Evolutionary conservation across 2,329 filamentous ascomycete species (phyloP), one percentile per base, ranked within the genome.

Genomic region (Colletotrichum aenigma): DNA sequence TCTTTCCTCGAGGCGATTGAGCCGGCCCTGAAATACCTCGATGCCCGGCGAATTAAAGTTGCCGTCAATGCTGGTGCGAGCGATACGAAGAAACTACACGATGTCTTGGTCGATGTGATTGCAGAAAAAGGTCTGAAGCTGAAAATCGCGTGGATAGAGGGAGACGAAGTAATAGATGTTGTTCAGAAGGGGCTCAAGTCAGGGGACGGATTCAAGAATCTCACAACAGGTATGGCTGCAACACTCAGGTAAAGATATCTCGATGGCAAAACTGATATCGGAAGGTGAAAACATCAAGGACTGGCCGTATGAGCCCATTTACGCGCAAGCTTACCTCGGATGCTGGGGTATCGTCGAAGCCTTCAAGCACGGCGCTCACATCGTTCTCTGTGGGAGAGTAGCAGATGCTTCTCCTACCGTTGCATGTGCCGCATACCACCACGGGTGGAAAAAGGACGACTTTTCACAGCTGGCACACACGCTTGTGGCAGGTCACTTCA

Each of bases 401-500:
- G 85, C 86, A 0, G 87, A 88, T 77, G 87, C 87, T 0, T 85
- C 83, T 9, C 87, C 87, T 0, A 88, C 90, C 1, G 89, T 90
- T 30, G 89, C 86, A 0, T 87, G 87, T 1, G 88, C 89, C 0
- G 88, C 87, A 82, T 90, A 84, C 78, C 90, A 89, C 87, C 84
- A 89, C 74, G 81, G 82, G 0, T 91, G 89, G 89, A 73, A 74
- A 0, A 84, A 85, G 21, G 83, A 80, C 0, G 83, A 87, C 58
- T 89, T 86, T 68, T 84, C 90, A 72, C 77, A 82, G 32, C 85
- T 90, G 6, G 89, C 88, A 2, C 85, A 86, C 0, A 81, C 86
- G 0, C 78, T 89, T 2, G 82, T 89, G 21, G 87, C 86, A 1
- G 88, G 87, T 2, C 87, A 89, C 80, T 79, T 89, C 18, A 89